phyloP scores from a whole-genome alignment of 1,284 basidiomycete genomes.

The Flammula alnicola region DNA sequence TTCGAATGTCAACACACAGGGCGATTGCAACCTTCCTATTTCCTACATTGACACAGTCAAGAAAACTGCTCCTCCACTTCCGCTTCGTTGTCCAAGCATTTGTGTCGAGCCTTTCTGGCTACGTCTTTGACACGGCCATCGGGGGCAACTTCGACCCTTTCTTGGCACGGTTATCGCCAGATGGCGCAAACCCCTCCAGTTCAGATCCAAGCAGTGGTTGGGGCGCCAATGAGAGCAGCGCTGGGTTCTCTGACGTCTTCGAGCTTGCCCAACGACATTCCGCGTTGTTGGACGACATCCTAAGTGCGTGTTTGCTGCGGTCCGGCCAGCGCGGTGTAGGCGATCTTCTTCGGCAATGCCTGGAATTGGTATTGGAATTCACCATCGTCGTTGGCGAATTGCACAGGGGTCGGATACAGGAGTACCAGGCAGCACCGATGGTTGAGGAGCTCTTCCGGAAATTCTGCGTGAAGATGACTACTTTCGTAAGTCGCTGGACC shows the following conservation, averaged over 20 bases:
- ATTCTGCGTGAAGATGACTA: constrained; percentile 60
- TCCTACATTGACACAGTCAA: constrained; percentile 55
- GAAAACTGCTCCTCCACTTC: constrained; percentile 63
- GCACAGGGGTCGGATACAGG: constrained; percentile 53
- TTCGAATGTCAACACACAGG: constrained; percentile 56
- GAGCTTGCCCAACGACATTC: constrained; percentile 75
- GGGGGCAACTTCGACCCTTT: constrained; percentile 76
- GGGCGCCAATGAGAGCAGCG: too few relatives aligned
- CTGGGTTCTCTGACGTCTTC: constrained; percentile 73
- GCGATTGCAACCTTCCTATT: constrained; percentile 54
- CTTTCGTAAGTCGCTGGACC: constrained; percentile 67
- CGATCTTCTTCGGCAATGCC: constrained; percentile 65
- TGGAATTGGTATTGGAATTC: constrained; percentile 75
- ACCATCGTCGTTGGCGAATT: constrained; percentile 71
- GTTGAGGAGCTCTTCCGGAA: constrained; percentile 58
- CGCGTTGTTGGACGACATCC: constrained; percentile 71
- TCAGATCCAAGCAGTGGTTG: not conserved
- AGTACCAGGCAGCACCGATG: constrained; percentile 60
- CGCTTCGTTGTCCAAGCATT: constrained; percentile 77
- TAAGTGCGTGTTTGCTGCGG: constrained; percentile 78
- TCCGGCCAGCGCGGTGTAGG: constrained; percentile 71
- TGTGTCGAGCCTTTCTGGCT: constrained; percentile 63
- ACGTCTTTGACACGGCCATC: constrained; percentile 80
- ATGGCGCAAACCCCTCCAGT: constrained; percentile 12
- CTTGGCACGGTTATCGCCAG: constrained; percentile 46